phyloP scores from a whole-genome alignment of 1,284 basidiomycete genomes.

The Austropuccinia psidii region DNA sequence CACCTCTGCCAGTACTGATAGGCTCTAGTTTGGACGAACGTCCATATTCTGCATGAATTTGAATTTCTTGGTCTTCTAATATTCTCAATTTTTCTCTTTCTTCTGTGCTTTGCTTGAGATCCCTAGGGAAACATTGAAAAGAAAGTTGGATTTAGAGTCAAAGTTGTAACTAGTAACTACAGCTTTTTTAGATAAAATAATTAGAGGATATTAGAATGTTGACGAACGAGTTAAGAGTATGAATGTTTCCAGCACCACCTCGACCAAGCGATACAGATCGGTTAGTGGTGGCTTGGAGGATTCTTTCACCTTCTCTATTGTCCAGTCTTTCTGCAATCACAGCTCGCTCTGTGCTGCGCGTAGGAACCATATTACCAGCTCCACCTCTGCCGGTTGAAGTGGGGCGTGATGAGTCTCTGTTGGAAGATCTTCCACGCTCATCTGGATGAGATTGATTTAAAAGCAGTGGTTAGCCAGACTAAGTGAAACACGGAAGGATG shows the following conservation, averaged over 20 bases:
- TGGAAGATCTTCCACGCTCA: not conserved
- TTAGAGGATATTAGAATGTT: not conserved
- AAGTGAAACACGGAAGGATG: not conserved
- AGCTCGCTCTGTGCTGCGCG: not conserved
- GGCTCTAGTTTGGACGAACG: not conserved
- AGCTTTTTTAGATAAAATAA: not conserved
- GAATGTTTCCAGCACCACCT: conserved; percentile 29
- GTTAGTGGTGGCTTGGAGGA: not conserved
- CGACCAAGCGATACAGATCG: conserved; percentile 10
- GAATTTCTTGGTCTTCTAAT: conserved; percentile 12
- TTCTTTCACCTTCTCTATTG: not conserved
- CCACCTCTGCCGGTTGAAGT: conserved; percentile 23
- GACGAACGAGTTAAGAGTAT: conserved; percentile 13
- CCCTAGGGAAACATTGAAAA: not conserved
- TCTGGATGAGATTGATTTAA: not conserved
- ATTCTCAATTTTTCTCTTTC: not conserved
- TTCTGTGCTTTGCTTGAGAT: not conserved
- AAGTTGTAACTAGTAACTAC: not conserved
- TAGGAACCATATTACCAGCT: conserved; percentile 12
- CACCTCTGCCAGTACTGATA: conserved; percentile 10
- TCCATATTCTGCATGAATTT: conserved; percentile 14
- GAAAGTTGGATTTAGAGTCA: not conserved
- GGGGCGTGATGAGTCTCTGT: not conserved
- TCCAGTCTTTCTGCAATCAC: not conserved
- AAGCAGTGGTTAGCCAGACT: not conserved